These are phyloP conservation scores for Cercophora samala DNA, from an alignment of 495 filamentous ascomycete genomes.

Conservation along the genomic window DNA sequence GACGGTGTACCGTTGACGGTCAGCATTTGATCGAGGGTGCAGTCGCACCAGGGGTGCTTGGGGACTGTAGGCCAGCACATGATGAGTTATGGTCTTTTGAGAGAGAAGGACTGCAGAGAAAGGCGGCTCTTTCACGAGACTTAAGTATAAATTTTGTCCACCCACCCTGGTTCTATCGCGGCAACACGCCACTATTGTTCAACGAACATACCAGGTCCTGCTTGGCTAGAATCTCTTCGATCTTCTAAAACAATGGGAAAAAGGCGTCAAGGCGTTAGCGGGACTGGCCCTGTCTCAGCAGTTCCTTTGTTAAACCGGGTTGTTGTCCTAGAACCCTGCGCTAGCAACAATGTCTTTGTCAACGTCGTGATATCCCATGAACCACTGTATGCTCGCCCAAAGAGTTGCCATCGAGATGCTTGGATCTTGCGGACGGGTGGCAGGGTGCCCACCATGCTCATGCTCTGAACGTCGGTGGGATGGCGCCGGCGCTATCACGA, in stretches of 20 bases:
- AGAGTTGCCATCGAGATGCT: no score
- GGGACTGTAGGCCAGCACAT: conserved; percentile 15
- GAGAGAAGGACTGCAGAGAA: not conserved
- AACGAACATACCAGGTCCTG: not conserved
- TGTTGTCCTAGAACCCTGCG: no score
- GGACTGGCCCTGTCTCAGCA: no score
- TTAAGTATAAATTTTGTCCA: no score
- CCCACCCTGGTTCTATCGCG: no score
- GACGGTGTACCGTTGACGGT: not conserved
- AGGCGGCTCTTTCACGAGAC: no score
- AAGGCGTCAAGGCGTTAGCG: not conserved
- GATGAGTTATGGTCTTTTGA: not conserved
- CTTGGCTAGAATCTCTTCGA: not conserved
- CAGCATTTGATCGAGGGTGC: not conserved
- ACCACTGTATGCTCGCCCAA: no score
- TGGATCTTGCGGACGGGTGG: conserved; percentile 10
- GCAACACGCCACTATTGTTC: no score
- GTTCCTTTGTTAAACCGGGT: no score
- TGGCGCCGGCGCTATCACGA: no score
- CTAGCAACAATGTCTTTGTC: not conserved
- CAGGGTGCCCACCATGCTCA: no score
- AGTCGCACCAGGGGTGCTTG: conserved; percentile 18
- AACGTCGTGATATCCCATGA: not conserved
- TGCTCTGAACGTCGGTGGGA: no score
- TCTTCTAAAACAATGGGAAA: not conserved